Evolutionary conservation across 2,329 filamentous ascomycete species (phyloP).

Genomic region (Verticillium alfalfae): DNA sequence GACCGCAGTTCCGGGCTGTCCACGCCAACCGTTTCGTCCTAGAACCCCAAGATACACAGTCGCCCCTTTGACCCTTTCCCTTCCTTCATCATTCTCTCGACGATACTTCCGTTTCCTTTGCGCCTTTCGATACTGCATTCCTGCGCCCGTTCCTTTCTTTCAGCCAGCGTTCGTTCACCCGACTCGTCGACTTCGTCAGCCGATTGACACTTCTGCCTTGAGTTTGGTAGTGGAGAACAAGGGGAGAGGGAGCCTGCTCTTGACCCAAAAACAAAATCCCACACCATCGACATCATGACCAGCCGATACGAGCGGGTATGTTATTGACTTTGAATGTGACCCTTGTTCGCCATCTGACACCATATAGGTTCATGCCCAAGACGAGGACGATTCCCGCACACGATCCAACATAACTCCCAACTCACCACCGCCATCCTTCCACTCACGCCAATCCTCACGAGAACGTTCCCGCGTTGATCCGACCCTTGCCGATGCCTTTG

Average conservation of each 20-base stretch:
- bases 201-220: background rate
- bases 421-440: constrained; percentile 79
- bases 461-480: constrained; percentile 53
- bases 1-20: background rate
- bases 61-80: background rate
- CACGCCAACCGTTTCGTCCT: background rate
- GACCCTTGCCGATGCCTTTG: constrained; percentile 90
- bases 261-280: background rate
- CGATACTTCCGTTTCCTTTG: background rate
- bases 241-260: background rate
- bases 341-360: constrained; percentile 12
- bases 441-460: constrained; percentile 67
- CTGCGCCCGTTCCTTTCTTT: background rate
- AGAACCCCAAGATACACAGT: background rate
- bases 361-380: constrained; percentile 50
- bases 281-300: constrained; percentile 33
- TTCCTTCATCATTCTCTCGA: background rate
- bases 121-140: background rate
- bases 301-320: constrained; percentile 55
- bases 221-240: background rate
- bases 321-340: constrained; percentile 3
- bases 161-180: background rate
- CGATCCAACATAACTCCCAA: constrained; percentile 32
- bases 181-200: background rate
- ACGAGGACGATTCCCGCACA: constrained; percentile 44